Evolutionary conservation across 2,329 filamentous ascomycete species (phyloP).

Genomic region (Stylonectria norvegica): DNA sequence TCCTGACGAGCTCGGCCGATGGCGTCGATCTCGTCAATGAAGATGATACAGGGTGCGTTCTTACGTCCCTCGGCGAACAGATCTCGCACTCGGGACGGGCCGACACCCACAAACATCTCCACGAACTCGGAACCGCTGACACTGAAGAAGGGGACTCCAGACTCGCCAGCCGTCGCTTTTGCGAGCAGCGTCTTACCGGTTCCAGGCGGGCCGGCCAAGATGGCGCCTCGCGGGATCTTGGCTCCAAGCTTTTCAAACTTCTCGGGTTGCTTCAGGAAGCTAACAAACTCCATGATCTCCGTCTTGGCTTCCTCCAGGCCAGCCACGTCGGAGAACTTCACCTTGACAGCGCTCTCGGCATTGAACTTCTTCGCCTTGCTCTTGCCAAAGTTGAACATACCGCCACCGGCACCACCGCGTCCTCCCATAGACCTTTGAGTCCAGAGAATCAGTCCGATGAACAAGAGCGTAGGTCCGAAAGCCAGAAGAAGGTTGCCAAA

Average conservation of each 20-base stretch:
- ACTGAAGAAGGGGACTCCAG: conserved; percentile 94
- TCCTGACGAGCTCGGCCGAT: conserved; percentile 89
- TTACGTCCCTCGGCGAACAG: conserved; percentile 92
- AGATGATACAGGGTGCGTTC: conserved; percentile 97
- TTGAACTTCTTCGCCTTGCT: conserved; percentile 97
- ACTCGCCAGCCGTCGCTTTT: conserved; percentile 96
- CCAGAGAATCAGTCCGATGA: conserved; percentile 81
- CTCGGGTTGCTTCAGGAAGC: conserved; percentile 90
- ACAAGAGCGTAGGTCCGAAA: conserved; percentile 82
- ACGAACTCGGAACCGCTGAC: conserved; percentile 99
- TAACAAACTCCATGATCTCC: conserved; percentile 99
- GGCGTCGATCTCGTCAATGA: conserved; percentile 98
- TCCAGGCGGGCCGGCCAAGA: conserved; percentile 94
- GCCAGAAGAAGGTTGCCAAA: conserved; percentile 68
- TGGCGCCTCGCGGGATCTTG: conserved; percentile 95
- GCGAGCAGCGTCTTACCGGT: conserved; percentile 97
- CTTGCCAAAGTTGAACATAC: conserved; percentile 94
- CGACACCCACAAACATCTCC: conserved; percentile 99
- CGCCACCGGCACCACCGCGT: conserved; percentile 61
- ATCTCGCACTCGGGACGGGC: conserved; percentile 90
- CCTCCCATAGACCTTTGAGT: conserved; percentile 71
- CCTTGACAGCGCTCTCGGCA: conserved; percentile 92
- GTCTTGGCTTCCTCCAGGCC: conserved; percentile 97
- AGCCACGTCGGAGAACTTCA: conserved; percentile 94
- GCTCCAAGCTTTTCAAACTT: conserved; percentile 91